Base-by-base conservation (phyloP, 306 rosid species). In the Casuarina equisetifolia region DNA sequence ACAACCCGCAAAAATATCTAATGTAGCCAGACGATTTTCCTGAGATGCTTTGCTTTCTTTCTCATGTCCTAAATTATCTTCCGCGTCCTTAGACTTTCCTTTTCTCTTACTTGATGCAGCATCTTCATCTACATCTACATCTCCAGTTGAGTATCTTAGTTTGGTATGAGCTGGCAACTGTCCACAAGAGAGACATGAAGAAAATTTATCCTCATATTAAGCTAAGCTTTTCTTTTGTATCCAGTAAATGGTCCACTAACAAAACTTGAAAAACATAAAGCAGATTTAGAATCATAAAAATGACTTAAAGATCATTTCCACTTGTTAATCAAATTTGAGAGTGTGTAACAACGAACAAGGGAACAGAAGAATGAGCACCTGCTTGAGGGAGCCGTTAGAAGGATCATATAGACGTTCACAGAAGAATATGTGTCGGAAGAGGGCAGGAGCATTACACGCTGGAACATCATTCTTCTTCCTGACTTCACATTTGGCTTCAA, bases 1-100 rank as follows among this genome's bases (percentile, higher is more conserved):
- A 82, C 99, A 95, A 1, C 99, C 98, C 2, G 99, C 97, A 90
- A 95, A 95, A 78, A 92, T 92, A 85, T 95, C 97, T 66, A 95
- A 82, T 48, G 99, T 95, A 58, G 91, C 88, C 78, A 95, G 85
- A 54, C 85, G 73, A 42, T 84, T 86, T 59, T 85, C 88, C 78
- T 69, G 74, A 32, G 74, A 73, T 57, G 77, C 68, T 39, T 79
- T 87, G 36, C 44, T 80, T 76, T 81, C 89, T 35, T 74, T 82
- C 39, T 78, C 89, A 36, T 51, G 69, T 74, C 82, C 97, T 59
- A 85, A 62, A 81, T 55, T 45, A 66, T 39, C 71, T 78, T 89
- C 98, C 78, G 90, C 97, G 83, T 92, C 97, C 89, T 72, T 92
- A 72, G 88, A 51, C 89, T 95, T 95, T 61, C 99, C 99, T 81